phyloP scores from a whole-genome alignment of 208 protist species.

The Wallacemonas sp. region DNA sequence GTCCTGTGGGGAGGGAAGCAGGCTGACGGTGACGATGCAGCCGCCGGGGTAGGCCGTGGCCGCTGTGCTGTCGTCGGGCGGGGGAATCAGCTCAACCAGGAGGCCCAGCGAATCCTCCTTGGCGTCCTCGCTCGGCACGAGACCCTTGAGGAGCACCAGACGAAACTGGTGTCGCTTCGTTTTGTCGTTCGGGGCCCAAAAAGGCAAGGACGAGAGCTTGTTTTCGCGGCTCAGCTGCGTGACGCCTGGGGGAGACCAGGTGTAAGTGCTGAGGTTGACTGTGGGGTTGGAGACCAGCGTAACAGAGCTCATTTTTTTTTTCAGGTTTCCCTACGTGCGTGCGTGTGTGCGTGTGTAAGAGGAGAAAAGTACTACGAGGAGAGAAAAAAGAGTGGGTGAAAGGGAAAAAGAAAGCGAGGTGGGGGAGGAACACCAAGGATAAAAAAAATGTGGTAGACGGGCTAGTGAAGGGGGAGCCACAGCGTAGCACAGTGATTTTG shows the following conservation, averaged over 20 bases:
- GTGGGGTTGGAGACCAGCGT: slow-evolving; percentile 62
- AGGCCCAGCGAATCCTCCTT: slow-evolving; percentile 49
- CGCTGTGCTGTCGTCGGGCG: slow-evolving; percentile 28
- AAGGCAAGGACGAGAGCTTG: slow-evolving; percentile 80
- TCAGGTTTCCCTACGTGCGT: too few relatives aligned
- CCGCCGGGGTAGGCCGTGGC: slow-evolving; percentile 40
- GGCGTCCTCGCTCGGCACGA: slow-evolving; percentile 25
- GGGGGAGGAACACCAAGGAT: too few relatives aligned
- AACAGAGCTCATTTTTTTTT: slow-evolving; percentile 43
- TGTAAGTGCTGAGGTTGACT: slow-evolving; percentile 46
- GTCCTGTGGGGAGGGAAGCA: slow-evolving; percentile 26
- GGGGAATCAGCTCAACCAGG: slow-evolving; percentile 73
- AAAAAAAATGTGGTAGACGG: too few relatives aligned
- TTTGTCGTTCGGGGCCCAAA: slow-evolving; percentile 66
- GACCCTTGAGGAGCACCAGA: slow-evolving; percentile 63
- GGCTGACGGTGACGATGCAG: slow-evolving; percentile 45
- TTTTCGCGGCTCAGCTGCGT: slow-evolving; percentile 63
- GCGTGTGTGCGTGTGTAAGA: not conserved
- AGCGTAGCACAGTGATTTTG: too few relatives aligned
- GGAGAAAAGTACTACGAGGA: not conserved
- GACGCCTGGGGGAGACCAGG: slow-evolving; percentile 42
- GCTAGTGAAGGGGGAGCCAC: too few relatives aligned
- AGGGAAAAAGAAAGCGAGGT: too few relatives aligned
- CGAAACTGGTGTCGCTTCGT: slow-evolving; percentile 70
- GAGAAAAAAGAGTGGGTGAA: too few relatives aligned